These are phyloP conservation scores for Rhizopus stolonifer DNA, from an alignment of 371 early-diverging fungal species.

Conservation along the genomic window DNA sequence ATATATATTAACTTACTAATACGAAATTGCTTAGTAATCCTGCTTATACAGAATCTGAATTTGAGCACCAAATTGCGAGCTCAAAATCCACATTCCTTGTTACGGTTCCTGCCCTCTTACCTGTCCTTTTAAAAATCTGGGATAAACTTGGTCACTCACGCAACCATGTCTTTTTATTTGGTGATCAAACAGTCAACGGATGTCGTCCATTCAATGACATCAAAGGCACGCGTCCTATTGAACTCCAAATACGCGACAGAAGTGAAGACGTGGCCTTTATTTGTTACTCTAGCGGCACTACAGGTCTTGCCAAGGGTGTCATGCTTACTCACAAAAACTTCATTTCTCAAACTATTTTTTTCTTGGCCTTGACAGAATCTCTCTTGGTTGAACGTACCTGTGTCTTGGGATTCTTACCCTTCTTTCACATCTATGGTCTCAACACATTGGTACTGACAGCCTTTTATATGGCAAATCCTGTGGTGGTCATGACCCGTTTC, in stretches of 20 bases:
- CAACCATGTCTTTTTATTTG: slow-evolving; percentile 19
- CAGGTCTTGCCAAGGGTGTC: slow-evolving; percentile 66
- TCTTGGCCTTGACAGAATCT: slow-evolving; percentile 14
- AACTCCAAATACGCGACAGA: slow-evolving; percentile 17
- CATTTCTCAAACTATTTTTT: slow-evolving; percentile 22
- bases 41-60: slow-evolving; percentile 39
- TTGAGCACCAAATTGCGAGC: slow-evolving; percentile 22
- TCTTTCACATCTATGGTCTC: slow-evolving; percentile 84
- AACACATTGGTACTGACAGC: slow-evolving; percentile 30
- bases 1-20: slow-evolving; percentile 3
- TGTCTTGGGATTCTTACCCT: slow-evolving; percentile 73
- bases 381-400: slow-evolving; percentile 32
- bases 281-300: slow-evolving; percentile 90
- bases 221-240: not conserved
- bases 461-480: slow-evolving; percentile 34
- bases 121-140: slow-evolving; percentile 15
- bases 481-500: slow-evolving; percentile 67
- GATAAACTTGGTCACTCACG: slow-evolving; percentile 13
- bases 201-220: slow-evolving; percentile 9
- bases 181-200: slow-evolving; percentile 13
- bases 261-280: slow-evolving; percentile 69
- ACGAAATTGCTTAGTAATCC: slow-evolving; percentile 28
- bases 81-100: slow-evolving; percentile 13
- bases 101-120: slow-evolving; percentile 24
- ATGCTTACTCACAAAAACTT: slow-evolving; percentile 40